Conservation (phyloP, 306 rosid genomes). For the Abrus pulchellus region DNA sequence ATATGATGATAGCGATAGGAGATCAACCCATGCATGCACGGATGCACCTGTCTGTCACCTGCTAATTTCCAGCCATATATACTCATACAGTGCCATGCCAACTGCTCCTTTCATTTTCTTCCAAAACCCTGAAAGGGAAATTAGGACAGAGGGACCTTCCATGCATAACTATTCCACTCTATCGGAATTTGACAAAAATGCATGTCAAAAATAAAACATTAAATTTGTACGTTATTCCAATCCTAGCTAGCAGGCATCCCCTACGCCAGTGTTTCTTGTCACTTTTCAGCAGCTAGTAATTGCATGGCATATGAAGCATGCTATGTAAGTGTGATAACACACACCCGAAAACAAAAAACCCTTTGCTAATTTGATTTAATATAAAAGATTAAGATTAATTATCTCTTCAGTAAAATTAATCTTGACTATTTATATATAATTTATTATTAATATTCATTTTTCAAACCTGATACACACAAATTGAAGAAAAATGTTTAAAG, state of each 20-base stretch:
- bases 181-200: not conserved
- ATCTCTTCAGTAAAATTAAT: too few species aligned
- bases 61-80: slow-evolving; percentile 57
- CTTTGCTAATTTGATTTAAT: too few species aligned
- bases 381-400: too few species aligned
- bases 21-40: slow-evolving; percentile 4
- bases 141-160: not conserved
- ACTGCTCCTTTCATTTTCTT: slow-evolving; percentile 31
- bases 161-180: not conserved
- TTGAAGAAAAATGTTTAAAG: too few species aligned
- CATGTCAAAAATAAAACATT: not conserved
- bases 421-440: too few species aligned
- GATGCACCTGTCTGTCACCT: slow-evolving; percentile 41
- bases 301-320: too few species aligned
- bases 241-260: not conserved
- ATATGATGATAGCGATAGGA: slow-evolving; percentile 30
- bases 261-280: not conserved
- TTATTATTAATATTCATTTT: too few species aligned
- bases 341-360: too few species aligned
- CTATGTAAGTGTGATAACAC: too few species aligned
- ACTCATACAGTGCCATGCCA: slow-evolving; percentile 19
- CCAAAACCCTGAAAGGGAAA: slow-evolving; percentile 16
- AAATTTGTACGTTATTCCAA: not conserved
- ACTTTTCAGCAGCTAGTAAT: too few species aligned
- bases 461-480: too few species aligned